phyloP scores from a whole-genome alignment of 2,329 filamentous ascomycete species.

The Ciborinia camelliae region DNA sequence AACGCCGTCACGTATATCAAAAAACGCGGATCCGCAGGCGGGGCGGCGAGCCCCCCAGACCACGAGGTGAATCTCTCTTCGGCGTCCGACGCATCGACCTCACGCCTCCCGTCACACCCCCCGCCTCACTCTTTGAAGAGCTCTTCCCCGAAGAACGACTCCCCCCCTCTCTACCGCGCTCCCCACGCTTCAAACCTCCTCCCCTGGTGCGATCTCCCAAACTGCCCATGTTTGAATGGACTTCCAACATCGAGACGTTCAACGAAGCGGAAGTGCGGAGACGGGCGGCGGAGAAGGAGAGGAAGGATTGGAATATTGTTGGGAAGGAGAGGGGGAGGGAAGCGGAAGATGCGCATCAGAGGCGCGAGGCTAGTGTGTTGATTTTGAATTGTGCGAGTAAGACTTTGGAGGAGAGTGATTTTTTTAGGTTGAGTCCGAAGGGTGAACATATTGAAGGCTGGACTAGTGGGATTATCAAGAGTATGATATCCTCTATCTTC shows the following conservation, averaged over 20 bases:
- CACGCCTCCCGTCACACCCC: not conserved
- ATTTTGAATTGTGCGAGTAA: constrained; percentile 57
- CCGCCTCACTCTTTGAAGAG: constrained; percentile 43
- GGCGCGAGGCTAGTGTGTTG: constrained; percentile 39
- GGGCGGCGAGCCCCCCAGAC: not conserved
- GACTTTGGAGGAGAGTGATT: constrained; percentile 64
- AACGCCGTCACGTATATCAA: constrained; percentile 20
- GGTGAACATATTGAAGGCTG: constrained; percentile 65
- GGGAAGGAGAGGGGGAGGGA: not conserved
- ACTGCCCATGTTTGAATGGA: constrained; percentile 34
- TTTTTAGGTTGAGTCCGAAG: constrained; percentile 62
- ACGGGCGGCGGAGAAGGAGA: constrained; percentile 4
- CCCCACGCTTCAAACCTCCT: not conserved
- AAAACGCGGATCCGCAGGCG: constrained; percentile 23
- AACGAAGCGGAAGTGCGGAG: constrained; percentile 11
- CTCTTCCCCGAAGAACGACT: constrained; percentile 51
- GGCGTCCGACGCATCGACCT: not conserved
- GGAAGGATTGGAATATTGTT: constrained; percentile 6
- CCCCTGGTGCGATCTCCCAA: constrained; percentile 26
- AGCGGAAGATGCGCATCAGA: constrained; percentile 5
- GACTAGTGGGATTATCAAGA: constrained; percentile 59
- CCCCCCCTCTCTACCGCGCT: not conserved
- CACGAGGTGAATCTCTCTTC: constrained; percentile 14
- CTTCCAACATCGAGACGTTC: constrained; percentile 6
- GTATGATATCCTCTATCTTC: constrained; percentile 36